Evolutionary conservation across 768 basidiomycete species (phyloP).

Genomic region (Tremella mesenterica): DNA sequence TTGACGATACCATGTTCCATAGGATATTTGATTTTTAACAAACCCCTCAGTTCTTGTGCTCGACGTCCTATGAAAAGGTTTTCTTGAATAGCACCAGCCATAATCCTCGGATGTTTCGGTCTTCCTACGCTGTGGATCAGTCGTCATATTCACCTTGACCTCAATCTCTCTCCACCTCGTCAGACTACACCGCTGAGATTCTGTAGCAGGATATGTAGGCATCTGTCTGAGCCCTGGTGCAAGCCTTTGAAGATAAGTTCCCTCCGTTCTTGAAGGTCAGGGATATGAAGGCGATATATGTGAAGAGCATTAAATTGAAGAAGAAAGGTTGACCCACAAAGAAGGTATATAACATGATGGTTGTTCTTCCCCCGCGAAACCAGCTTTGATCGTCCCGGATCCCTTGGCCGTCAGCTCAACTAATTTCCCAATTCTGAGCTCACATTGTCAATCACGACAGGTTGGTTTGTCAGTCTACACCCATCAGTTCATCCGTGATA

Average conservation of each 20-base stretch:
- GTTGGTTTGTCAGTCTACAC: conserved; percentile 76
- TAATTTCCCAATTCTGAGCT: no score
- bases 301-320: no score
- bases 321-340: no score
- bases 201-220: no score
- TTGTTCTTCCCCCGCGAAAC: conserved; percentile 97
- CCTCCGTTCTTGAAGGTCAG: no score
- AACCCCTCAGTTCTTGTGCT: conserved; percentile 89
- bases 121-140: conserved; percentile 64
- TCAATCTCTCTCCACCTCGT: no score
- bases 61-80: conserved; percentile 91
- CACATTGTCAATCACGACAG: conserved; percentile 98
- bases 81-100: conserved; percentile 86
- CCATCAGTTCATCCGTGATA: background rate
- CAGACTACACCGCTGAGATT: no score
- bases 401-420: conserved; percentile 53
- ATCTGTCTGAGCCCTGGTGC: no score
- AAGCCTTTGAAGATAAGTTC: no score
- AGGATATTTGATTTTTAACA: conserved; percentile 96
- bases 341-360: conserved; percentile 99
- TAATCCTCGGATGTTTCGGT: conserved; percentile 93
- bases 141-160: background rate
- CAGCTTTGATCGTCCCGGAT: conserved; percentile 96
- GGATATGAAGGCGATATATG: no score
- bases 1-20: conserved; percentile 99